These are phyloP conservation scores for Aspergillus tamarii DNA, from an alignment of 2,329 filamentous ascomycete genomes.

Conservation along the genomic window DNA sequence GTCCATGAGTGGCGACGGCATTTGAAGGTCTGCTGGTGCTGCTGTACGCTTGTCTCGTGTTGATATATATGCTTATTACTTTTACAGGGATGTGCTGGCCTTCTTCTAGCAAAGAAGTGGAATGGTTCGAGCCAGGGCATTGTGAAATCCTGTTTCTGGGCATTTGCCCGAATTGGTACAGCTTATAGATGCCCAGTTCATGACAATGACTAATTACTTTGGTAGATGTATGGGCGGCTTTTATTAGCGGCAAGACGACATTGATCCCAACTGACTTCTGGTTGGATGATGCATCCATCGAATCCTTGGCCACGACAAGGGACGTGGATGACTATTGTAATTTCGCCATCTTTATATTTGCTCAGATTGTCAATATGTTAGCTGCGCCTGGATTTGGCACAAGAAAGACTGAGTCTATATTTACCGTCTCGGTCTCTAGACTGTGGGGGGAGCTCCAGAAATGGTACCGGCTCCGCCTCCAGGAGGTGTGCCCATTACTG, in stretches of 20 bases:
- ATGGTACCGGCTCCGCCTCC: background rate
- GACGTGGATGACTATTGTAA: background rate
- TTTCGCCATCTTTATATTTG: background rate
- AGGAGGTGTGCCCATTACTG: background rate
- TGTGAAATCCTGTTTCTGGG: constrained; percentile 22
- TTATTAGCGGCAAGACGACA: background rate
- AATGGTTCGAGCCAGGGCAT: constrained; percentile 19
- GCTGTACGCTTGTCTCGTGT: too few species aligned
- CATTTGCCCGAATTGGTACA: constrained; percentile 23
- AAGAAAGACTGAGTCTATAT: background rate
- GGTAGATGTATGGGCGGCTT: background rate
- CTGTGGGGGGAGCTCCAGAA: background rate
- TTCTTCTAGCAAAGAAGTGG: constrained; percentile 15
- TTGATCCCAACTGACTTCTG: background rate
- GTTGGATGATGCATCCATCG: background rate
- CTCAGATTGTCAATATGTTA: background rate
- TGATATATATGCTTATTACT: background rate
- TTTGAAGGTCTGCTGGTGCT: constrained; percentile 11
- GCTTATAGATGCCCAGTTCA: background rate
- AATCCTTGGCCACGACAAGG: background rate
- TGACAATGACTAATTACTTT: background rate
- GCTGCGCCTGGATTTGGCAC: background rate
- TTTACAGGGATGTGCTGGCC: constrained; percentile 16
- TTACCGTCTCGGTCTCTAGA: background rate
- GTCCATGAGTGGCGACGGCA: constrained; percentile 21